phyloP scores from a whole-genome alignment of 257 asterid genomes.

The Solanum ossicruentum region DNA sequence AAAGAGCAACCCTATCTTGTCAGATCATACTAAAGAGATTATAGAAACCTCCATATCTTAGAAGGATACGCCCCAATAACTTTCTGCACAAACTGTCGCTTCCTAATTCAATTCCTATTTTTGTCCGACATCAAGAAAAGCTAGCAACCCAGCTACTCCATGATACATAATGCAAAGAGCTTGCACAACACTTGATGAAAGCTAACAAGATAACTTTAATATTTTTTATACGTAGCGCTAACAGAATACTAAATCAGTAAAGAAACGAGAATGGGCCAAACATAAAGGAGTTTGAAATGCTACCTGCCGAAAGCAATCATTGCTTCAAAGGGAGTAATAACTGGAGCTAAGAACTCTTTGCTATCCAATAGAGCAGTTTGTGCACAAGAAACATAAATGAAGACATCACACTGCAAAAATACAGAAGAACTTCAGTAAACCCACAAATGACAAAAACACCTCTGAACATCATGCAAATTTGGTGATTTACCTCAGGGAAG shows the following conservation, averaged over 20 bases:
- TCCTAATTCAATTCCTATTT: neutral
- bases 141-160: neutral
- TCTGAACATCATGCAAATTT: neutral
- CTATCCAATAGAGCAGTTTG: constrained; percentile 89
- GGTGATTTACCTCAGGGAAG: constrained; percentile 72
- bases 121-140: neutral
- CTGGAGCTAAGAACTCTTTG: constrained; percentile 94
- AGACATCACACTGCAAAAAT: constrained; percentile 71
- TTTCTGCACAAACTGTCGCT: neutral
- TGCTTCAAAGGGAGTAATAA: constrained; percentile 94
- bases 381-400: constrained; percentile 78
- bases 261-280: neutral
- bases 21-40: neutral
- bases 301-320: constrained; percentile 84
- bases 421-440: constrained; percentile 4
- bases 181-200: neutral
- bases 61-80: neutral
- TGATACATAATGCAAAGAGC: neutral
- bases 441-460: neutral
- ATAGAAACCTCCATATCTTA: neutral
- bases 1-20: neutral
- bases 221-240: constrained; percentile 10
- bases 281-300: neutral
- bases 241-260: neutral
- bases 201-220: neutral